Evolutionary conservation across 2,329 filamentous ascomycete genomes (phyloP), one percentile per base, ranked within the genome.

Genomic region (Beauveria sp.): DNA sequence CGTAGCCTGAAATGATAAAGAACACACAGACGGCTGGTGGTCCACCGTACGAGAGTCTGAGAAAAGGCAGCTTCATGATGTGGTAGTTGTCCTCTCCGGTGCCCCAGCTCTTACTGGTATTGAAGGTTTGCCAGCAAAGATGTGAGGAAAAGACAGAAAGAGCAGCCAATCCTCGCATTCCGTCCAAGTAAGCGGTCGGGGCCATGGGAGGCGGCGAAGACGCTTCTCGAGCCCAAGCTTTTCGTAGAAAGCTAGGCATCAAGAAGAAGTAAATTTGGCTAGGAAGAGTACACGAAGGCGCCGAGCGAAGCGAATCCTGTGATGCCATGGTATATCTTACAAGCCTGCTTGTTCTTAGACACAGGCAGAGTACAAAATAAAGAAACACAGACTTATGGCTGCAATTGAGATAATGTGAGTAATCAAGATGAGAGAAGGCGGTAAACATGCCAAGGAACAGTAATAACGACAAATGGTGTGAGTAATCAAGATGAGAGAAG

Each of bases 11-110:
- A 34, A 81, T 82, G 67, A 86, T 79, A 68, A 86, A 87, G 75
- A 87, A 87, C 65, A 85, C 72, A 70, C 79, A 82, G 45, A 86
- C 83, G 66, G 82, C 83, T 0, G 82, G 78, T 3, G 80, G 81
- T 1, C 82, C 83, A 56, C 80, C 79, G 68, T 80, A 85, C 62
- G 80, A 74, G 5, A 85, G 72, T 14, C 83, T 75, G 20, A 85
- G 60, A 63, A 85, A 77, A 8, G 83, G 83, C 1, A 85, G 75
- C 67, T 81, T 79, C 65, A 83, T 73, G 51, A 81, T 62, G 61
- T 79, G 67, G 67, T 77, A 76, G 71, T 82, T 78, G 64, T 70
- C 70, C 26, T 75, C 70, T 52, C 73, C 72, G 59, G 71, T 74
- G 45, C 80, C 81, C 72, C 75, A 83, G 22, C 79, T 78, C 64